Base-by-base conservation (phyloP, 2,329 filamentous ascomycete genomes). In the Apiospora aurea region DNA sequence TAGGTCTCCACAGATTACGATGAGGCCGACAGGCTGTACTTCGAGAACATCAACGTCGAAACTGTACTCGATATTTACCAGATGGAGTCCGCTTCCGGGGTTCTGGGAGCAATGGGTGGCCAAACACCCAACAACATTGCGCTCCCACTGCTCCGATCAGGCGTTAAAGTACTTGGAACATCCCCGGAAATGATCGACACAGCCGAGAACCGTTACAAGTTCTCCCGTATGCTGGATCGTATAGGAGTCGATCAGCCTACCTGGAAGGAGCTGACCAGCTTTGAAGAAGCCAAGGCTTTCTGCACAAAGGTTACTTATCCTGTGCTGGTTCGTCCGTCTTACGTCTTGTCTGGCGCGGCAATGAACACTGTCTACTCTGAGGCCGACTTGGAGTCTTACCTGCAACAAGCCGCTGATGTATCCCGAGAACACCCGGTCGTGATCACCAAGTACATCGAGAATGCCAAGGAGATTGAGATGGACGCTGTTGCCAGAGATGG, bases 301-400 rank as follows among this genome's bases (percentile, higher is more conserved):
- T 98, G 96, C 81, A 87, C 94, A 75, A 93, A 91, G 78, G 96
- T 98, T 70, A 91, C 91, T 14, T 99, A 98, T 82, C 96, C 96
- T 2, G 96, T 98, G 69, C 87, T 99, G 71, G 96, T 99, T 64
- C 92, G 96, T 68, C 96, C 96, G 3, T 98, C 96, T 0, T 99
- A 99, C 79, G 96, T 99, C 66, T 88, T 99, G 7, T 98, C 96
- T 1, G 96, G 96, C 76, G 96, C 96, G 67, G 96, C 96, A 24
- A 99, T 99, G 96, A 99, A 98, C 87, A 98, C 96, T 0, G 96
- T 98, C 47, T 98, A 98, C 86, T 98, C 96, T 0, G 92, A 97
- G 85, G 93, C 96, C 80, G 96, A 98, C 81, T 86, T 99, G 72
- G 93, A 94, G 78, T 92, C 88, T 79, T 98, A 97, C 83, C 87